Evolutionary conservation across 164 flowering plant genomes (phyloP), one percentile per base, ranked within the genome.

Genomic region (Stephania yunnanensis): DNA sequence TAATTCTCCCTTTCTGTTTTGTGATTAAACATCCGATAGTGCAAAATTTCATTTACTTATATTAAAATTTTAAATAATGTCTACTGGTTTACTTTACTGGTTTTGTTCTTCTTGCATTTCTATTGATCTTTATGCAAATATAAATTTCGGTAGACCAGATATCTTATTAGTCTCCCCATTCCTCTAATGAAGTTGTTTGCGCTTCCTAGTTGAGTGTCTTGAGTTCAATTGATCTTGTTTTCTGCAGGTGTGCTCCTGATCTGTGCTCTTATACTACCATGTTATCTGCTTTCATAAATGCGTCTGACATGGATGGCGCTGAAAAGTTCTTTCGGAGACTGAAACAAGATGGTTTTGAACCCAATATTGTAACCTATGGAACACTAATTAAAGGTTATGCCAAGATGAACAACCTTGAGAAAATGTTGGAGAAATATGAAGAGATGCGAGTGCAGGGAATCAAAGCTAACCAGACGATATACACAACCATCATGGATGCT

Each of bases 241-340:
- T 52, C 53, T 70, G 72, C 87, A 95, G 99, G 80, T 92, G 78
- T 71, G 75, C 82, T n/a, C 99, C 95, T 15, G 97, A 96, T 80
- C 81, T 96, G 46, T 91, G 84, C 83, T 92, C 98, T 15, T 94
- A 96, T 69, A 89, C 98, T 42, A 96, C 94, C 22, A 90, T 96
- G 99, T 72, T 95, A 78, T 90, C 91, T 44, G 91, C 98, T 53
- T 92, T 90, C 80, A 90, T 95, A 22, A 95, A 95, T 85, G 95
- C 97, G 48, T 81, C 95, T 20, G 97, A 95, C 81, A 91, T 92
- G 97, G 98, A 91, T 12, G 97, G 99, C 70, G 99, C 98, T 12
- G 97, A 94, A 81, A 89, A 85, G 71, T 92, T 95, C 82, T 92
- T 91, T 82, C 80, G 44, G 73, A 82, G 92, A 77, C 31, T 95